Evolutionary conservation across 1,139 yeast genomes (phyloP).

Genomic region (Blastobotrys malaysiensis): DNA sequence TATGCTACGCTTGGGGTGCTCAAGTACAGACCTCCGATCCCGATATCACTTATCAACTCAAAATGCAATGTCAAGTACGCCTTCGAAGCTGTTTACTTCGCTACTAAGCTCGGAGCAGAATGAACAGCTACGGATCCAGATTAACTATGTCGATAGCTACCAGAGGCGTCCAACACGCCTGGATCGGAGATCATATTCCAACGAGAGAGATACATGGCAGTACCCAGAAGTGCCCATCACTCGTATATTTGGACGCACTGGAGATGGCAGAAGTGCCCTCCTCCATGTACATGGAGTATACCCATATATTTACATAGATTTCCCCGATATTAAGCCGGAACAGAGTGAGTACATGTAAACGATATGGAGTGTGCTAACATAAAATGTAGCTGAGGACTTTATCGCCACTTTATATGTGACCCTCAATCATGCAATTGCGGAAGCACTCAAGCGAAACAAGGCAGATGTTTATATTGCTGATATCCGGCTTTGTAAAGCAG

Average conservation of each 20-base stretch:
- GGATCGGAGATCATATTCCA: constrained; percentile 35
- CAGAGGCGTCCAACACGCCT: constrained; percentile 43
- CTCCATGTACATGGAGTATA: constrained; percentile 79
- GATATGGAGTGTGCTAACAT: neutral
- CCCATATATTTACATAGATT: constrained; percentile 74
- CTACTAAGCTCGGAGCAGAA: neutral
- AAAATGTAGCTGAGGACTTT: constrained; percentile 19
- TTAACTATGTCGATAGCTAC: constrained; percentile 52
- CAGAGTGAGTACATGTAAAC: constrained; percentile 16
- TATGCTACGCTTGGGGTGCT: too few species aligned
- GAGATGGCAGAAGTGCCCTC: constrained; percentile 49
- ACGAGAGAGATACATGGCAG: constrained; percentile 16
- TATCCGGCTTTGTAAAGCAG: constrained; percentile 64
- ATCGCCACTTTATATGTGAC: constrained; percentile 21
- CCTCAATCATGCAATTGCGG: constrained; percentile 30
- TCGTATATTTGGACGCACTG: constrained; percentile 66
- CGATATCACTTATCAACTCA: neutral
- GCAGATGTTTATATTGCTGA: constrained; percentile 51
- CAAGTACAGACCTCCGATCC: too few species aligned
- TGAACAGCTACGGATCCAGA: constrained; percentile 25
- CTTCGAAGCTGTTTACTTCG: neutral
- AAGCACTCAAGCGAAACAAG: constrained; percentile 27
- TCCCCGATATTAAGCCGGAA: constrained; percentile 35
- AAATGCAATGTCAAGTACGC: neutral
- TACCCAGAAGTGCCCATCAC: constrained; percentile 60